Evolutionary conservation across 2,329 filamentous ascomycete genomes (phyloP), one percentile per base, ranked within the genome.

Genomic region (Rhynchosporium agropyri): DNA sequence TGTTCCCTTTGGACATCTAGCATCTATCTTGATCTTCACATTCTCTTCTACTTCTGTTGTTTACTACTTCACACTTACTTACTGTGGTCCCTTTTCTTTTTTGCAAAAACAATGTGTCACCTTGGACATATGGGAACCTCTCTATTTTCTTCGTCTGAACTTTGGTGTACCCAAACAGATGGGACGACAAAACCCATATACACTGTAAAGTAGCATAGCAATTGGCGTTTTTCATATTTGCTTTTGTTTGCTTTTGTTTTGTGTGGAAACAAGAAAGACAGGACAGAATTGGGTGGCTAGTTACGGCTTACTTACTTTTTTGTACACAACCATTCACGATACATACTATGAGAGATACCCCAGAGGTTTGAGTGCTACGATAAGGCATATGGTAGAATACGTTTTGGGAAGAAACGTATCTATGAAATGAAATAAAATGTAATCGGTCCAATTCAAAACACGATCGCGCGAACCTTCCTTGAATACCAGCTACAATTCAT

Each of bases 271-370:
- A 36, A 4, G 28, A 54, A 10, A 28, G 50, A 13, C 31, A 38
- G 48, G 15, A 46, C n/a, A n/a, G 42, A 45, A 3, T 15, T 38
- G 50, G 51, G 51, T 54, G 36, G 51, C 20, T 54, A 10, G 20
- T 20, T 20, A 20, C 20, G 20, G 20, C 51, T 53, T 15, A 4
- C 36, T 13, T 3, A 36, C 12, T 38, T 28, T 42, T 42, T 54
- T 53, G 36, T 28, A 54, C 33, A 54, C 33, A 54, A 42, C 51
- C 51, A 36, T 40, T 42, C n/a, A 46, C 51, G 36, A 54, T 53
- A 54, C 51, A 54, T 36, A 54, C n/a, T 36, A 54, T 54, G 51
- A 42, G 51, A 54, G 33, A 54, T 54, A 54, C 51, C 51, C 51
- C 33, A 42, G 20, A 26, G 51, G 51, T 54, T 53, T 15, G 36